Evolutionary conservation across 768 basidiomycete species (phyloP).

Genomic region (Gymnopilus dilepis): DNA sequence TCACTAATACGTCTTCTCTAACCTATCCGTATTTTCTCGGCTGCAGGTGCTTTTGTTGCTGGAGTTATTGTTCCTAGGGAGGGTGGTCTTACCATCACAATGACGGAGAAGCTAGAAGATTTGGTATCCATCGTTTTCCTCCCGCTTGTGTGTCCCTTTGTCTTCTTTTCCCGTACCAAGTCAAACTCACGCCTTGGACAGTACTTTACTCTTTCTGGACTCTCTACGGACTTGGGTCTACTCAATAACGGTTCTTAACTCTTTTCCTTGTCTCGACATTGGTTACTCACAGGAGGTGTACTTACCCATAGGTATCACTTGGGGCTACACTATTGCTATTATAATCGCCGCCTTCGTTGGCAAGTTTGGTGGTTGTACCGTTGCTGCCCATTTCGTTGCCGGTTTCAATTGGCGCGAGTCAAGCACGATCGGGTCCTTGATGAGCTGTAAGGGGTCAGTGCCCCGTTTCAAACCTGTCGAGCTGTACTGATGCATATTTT

Average conservation of each 20-base stretch:
- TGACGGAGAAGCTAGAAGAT: constrained; percentile 89
- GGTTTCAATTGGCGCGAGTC: constrained; percentile 79
- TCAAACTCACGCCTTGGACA: not conserved
- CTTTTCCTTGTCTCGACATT: too few species aligned
- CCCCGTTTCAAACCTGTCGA: not conserved
- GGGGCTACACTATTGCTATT: constrained; percentile 82
- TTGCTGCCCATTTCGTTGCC: constrained; percentile 52
- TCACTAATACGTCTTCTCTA: not conserved
- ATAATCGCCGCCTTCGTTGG: constrained; percentile 75
- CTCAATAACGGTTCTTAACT: constrained; percentile 77
- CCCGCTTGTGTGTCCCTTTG: constrained; percentile 61
- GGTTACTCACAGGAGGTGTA: too few species aligned
- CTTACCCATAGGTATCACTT: constrained; percentile 65
- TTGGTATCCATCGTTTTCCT: constrained; percentile 75
- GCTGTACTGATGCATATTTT: not conserved
- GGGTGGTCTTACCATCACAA: constrained; percentile 77
- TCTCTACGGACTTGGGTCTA: constrained; percentile 80
- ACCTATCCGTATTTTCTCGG: not conserved
- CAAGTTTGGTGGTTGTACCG: constrained; percentile 77
- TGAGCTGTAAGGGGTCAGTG: constrained; percentile 87
- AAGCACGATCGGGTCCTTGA: constrained; percentile 82
- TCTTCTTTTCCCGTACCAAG: not conserved
- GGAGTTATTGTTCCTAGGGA: constrained; percentile 85
- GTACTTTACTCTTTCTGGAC: constrained; percentile 45
- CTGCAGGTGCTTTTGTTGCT: constrained; percentile 76